These are phyloP conservation scores for Fomitopsis schrenkii DNA, from an alignment of 1,284 basidiomycete species.

Conservation along the genomic window DNA sequence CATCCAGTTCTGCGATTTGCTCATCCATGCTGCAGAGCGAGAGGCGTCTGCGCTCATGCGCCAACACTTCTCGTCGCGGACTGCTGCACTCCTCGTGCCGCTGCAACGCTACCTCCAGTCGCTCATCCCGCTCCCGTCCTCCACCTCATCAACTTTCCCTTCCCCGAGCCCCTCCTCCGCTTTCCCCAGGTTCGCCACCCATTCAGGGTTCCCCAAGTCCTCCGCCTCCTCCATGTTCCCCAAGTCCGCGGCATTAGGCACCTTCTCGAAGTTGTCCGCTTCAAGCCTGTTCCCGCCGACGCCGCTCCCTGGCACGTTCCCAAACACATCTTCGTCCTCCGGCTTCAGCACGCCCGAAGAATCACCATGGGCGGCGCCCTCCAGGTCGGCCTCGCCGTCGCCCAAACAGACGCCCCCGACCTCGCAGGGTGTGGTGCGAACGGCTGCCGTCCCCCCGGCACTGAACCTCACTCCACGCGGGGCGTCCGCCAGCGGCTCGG, in stretches of 20 bases:
- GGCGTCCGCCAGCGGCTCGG: not conserved
- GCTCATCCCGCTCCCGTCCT: conserved; percentile 67
- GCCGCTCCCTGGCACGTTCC: not conserved
- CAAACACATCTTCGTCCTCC: not conserved
- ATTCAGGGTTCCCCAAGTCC: not conserved
- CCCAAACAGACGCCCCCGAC: not conserved
- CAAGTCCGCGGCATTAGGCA: not conserved
- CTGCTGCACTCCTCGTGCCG: conserved; percentile 87
- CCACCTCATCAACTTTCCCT: conserved; percentile 8
- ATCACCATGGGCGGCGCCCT: not conserved
- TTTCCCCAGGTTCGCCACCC: not conserved
- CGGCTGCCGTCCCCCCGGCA: not conserved
- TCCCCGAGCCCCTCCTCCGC: not conserved
- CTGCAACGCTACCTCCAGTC: conserved; percentile 92
- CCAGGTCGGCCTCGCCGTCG: conserved; percentile 2
- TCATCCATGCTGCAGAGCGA: conserved; percentile 17
- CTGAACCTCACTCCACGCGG: not conserved
- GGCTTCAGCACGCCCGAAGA: not conserved
- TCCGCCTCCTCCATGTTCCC: conserved; percentile 5
- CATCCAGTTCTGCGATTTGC: not conserved
- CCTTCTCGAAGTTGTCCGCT: not conserved
- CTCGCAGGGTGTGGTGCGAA: conserved; percentile 2
- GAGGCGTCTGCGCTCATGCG: conserved; percentile 69
- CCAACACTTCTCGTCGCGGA: conserved; percentile 84
- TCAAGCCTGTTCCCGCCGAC: not conserved